Evolutionary conservation across 78 protist genomes (phyloP).

Genomic region (Speleostelium caveatum): DNA sequence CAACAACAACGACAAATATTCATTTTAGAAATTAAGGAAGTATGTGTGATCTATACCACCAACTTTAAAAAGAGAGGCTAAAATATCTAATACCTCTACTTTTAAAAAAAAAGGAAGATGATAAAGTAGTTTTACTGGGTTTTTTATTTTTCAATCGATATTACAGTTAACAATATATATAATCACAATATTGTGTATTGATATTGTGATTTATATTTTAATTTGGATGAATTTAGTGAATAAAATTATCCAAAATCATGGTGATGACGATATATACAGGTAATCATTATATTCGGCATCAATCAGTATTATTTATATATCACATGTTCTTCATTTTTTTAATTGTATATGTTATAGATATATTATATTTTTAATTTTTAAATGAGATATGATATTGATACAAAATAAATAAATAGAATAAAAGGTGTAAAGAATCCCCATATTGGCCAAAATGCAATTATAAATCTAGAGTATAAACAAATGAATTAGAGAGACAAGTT

Average conservation of each 20-base stretch:
- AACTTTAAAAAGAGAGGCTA: no score
- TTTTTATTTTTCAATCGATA: no score
- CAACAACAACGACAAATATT: background rate
- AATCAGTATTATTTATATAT: background rate
- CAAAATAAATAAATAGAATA: constrained; percentile 12
- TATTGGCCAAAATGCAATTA: constrained; percentile 4
- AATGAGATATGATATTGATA: background rate
- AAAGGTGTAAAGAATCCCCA: constrained; percentile 27
- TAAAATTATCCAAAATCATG: background rate
- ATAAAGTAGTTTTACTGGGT: no score
- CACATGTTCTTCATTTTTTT: background rate
- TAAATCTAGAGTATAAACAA: background rate
- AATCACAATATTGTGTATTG: no score
- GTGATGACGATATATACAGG: background rate
- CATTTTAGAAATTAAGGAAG: background rate
- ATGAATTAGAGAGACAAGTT: no score
- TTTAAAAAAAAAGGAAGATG: no score
- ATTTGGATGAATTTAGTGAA: background rate
- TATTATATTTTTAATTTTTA: background rate
- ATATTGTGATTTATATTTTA: background rate
- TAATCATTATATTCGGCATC: background rate
- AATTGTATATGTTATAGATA: background rate
- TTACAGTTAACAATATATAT: no score
- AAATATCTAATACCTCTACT: no score
- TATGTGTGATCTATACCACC: background rate